Base-by-base conservation (phyloP, 1,284 basidiomycete species). In the Sanghuangporus baumii region DNA sequence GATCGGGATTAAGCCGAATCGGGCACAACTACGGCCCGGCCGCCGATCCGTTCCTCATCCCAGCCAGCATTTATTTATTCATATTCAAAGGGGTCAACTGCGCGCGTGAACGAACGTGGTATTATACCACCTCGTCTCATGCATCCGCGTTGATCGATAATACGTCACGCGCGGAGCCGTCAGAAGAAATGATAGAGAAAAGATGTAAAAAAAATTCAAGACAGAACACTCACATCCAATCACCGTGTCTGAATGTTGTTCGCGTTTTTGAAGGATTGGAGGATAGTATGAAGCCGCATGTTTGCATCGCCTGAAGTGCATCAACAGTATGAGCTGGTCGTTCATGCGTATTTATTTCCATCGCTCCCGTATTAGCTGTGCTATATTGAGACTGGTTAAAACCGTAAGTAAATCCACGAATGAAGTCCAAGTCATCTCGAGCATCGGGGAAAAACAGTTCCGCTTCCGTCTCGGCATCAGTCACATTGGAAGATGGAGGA, bases 211-310 rank as follows among this genome's bases (percentile, higher is more conserved):
- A 60, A 14, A 57, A n/a, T n/a, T 58, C 14, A 50, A 20, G 8
- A 34, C 59, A 51, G 54, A 34, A 48, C 36, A 83, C 88, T 75
- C 72, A 91, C 88, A 91, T 87, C 89, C 89, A 91, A 68, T 91
- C 89, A 3, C 89, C 89, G 1, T 81, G 75, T 66, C 89, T 77
- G 73, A 91, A 91, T 67, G 76, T 84, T 2, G 82, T 82, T 68
- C 82, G 81, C n/a, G 88, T 84, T 69, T 88, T 90, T 2, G 89
- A 88, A 2, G 89, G 88, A 68, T 91, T 91, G 70, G 74, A 83
- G 6, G 88, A 89, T 59, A 91, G 77, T 78, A 67, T 83, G 88
- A 41, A 43, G 23, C 20, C 56, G 41, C 48, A 50, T n/a, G 40
- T 38, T 18, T 48, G 62, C 38, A 43, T 41, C 40, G 40, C n/a